Evolutionary conservation across 208 protist genomes (phyloP).

Genomic region (Porcisia hertigi): DNA sequence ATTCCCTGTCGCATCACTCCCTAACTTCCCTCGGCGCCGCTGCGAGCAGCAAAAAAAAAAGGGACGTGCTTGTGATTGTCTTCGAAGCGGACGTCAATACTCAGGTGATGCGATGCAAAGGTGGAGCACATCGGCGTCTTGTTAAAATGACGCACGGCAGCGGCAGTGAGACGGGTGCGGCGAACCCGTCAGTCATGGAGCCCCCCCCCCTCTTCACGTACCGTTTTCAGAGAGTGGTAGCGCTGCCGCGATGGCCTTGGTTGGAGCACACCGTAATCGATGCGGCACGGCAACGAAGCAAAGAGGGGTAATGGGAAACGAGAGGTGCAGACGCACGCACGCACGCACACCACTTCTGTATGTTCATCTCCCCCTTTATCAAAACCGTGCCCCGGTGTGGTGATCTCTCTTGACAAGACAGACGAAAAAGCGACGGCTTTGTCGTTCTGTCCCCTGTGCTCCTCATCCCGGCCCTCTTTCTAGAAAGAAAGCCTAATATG

Average conservation of each 20-base stretch:
- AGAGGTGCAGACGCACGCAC: neutral
- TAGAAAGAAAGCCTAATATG: too few species aligned
- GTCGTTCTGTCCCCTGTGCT: neutral
- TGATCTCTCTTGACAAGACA: neutral
- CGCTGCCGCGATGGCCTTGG: neutral
- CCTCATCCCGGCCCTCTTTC: neutral
- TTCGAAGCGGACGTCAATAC: neutral
- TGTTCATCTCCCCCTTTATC: too few species aligned
- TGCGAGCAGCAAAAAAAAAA: neutral
- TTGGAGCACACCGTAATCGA: neutral
- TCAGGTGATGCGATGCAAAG: neutral
- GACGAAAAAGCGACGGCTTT: neutral
- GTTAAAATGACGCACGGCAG: neutral
- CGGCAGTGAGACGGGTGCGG: neutral
- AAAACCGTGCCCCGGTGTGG: neutral
- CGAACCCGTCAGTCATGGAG: neutral
- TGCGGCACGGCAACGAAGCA: neutral
- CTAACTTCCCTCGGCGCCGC: neutral
- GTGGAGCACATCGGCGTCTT: neutral
- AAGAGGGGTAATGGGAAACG: neutral
- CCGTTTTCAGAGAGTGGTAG: neutral
- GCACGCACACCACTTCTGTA: neutral
- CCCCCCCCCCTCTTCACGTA: neutral
- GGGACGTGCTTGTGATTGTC: slow-evolving; percentile 13
- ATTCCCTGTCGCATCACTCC: neutral